Evolutionary conservation across 192 early-diverging fungal genomes (phyloP), one percentile per base, ranked within the genome.

Genomic region (Helicostylum pulchrum): DNA sequence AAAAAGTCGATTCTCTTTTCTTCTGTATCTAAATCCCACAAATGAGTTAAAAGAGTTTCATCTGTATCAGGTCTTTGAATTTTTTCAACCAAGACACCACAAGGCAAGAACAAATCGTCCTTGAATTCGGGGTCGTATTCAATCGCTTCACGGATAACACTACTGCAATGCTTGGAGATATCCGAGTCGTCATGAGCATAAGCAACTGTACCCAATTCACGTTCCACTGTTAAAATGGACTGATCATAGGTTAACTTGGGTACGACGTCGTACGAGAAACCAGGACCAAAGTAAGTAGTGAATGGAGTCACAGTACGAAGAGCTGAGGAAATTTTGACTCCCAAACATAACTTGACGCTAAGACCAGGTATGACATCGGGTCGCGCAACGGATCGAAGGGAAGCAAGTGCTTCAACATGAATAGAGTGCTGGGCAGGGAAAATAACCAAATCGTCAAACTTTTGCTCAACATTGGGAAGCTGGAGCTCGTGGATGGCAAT

Each of bases 281-380:
- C 79, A 10, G 84, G 79, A 0, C 83, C 87, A 56, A 83, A 75
- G 57, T 80, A 75, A 11, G 81, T 79, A 3, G 84, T 79, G 70
- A 78, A 87, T 15, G 87, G 85, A 48, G 83, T 84, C 66, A 88
- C 79, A 2, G 85, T 88, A 36, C 87, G 85, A 59, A 88, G 53
- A 11, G 85, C 85, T 3, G 85, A 87, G 1, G 85, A 75, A 1
- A 84, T 72, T 59, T 86, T 87, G 65, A 87, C 74, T 3, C 84
- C 85, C n/a, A 88, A 72, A 6, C 81, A 75, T 15, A 87, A 71
- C 62, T 88, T 88, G 19, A 87, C 62, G 61, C 73, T 61, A 56
- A 76, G 50, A 31, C 74, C 62, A 49, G 56, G 20, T 48, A 77
- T 20, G 50, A 65, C 8, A 58, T 75, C 62, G 47, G 67, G 31